Percentiles rank a stretch among this genome's conserved stretches.
These are phyloP conservation scores for Geotrichum siamense DNA, from an alignment of 1,139 yeast genomes.

Conservation along the genomic window DNA sequence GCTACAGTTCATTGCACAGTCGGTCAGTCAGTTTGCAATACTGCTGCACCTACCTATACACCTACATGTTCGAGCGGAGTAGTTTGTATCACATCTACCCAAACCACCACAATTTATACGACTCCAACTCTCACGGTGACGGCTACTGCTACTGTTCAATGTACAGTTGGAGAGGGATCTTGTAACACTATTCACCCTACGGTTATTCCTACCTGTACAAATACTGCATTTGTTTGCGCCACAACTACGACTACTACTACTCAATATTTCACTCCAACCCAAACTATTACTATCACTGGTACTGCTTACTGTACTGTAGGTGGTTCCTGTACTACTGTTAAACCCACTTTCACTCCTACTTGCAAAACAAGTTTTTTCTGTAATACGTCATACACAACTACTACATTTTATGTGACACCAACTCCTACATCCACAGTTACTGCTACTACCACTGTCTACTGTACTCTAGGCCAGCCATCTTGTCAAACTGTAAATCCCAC, in stretches of 20 bases:
- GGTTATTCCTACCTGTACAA: not conserved
- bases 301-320: not conserved
- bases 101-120: not conserved
- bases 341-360: not conserved
- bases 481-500: slow-evolving; percentile 1
- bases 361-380: not conserved
- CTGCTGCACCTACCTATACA: not conserved
- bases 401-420: not conserved
- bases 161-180: not conserved
- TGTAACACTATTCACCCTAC: slow-evolving; percentile 2
- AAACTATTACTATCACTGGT: slow-evolving; percentile 1
- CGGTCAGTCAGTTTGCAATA: slow-evolving; percentile 2
- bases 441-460: slow-evolving; percentile 4
- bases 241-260: not conserved
- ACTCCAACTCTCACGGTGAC: slow-evolving; percentile 1
- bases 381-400: not conserved
- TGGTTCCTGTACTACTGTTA: not conserved
- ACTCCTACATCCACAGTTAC: not conserved
- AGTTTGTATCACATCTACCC: slow-evolving; percentile 1
- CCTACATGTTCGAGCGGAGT: slow-evolving; percentile 1
- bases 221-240: not conserved
- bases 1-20: slow-evolving; percentile 2
- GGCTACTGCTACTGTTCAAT: slow-evolving; percentile 7
- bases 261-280: not conserved
- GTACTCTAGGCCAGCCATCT: slow-evolving; percentile 1